Conservation (phyloP, 768 basidiomycete species). For the Fomitopsis pulvina region DNA sequence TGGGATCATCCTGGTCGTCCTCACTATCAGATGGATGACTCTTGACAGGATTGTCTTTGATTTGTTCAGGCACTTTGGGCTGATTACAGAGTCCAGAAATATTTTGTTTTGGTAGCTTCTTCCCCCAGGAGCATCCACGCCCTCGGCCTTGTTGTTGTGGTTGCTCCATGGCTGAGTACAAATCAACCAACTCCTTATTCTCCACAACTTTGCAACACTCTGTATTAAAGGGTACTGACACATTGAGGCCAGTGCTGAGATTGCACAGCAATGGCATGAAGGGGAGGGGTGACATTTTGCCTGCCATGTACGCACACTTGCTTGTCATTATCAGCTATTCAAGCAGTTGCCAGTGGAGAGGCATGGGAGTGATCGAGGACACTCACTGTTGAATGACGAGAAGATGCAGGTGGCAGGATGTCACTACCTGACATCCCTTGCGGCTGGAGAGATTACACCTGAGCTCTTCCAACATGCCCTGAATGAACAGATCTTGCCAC, state of each 20-base stretch:
- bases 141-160: too few relatives aligned
- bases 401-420: neutral
- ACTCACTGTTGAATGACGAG: neutral
- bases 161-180: too few relatives aligned
- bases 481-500: neutral
- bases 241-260: constrained; percentile 26
- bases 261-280: constrained; percentile 34
- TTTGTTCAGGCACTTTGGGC: too few relatives aligned
- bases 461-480: neutral
- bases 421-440: neutral
- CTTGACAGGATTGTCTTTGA: too few relatives aligned
- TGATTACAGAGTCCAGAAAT: too few relatives aligned
- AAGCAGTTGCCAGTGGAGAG: neutral
- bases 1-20: too few relatives aligned
- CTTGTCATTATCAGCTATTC: constrained; percentile 1
- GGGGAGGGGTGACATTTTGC: constrained; percentile 24
- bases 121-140: neutral
- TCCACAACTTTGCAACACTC: constrained; percentile 30
- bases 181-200: constrained; percentile 27
- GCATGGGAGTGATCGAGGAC: neutral
- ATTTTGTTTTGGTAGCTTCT: neutral
- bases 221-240: constrained; percentile 23
- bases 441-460: neutral
- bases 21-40: too few relatives aligned
- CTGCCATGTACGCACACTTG: constrained; percentile 17